Evolutionary conservation across 768 basidiomycete genomes (phyloP).

Genomic region (Suillus fuscotomentosus): DNA sequence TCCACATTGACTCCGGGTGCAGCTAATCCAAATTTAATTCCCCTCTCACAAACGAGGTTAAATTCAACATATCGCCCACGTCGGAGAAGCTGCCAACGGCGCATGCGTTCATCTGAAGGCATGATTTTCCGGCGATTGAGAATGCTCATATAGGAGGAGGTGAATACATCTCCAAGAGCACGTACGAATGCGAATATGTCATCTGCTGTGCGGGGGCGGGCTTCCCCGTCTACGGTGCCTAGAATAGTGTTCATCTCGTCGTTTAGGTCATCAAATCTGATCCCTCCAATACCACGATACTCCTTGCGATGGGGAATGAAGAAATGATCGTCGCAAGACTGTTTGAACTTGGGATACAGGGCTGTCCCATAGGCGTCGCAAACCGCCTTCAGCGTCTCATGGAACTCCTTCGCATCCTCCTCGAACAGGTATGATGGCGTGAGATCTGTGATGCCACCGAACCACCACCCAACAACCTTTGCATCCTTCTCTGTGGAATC

Average conservation of each 20-base stretch:
- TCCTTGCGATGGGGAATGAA: conserved; percentile 50
- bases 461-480: conserved; percentile 25
- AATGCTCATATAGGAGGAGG: conserved; percentile 47
- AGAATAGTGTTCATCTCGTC: conserved; percentile 28
- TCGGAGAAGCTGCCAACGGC: conserved; percentile 54
- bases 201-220: conserved; percentile 25
- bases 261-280: conserved; percentile 54
- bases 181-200: conserved; percentile 46
- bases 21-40: conserved; percentile 63
- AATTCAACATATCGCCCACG: conserved; percentile 57
- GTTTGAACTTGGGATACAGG: conserved; percentile 47
- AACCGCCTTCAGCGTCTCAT: conserved; percentile 39
- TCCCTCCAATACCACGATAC: conserved; percentile 53
- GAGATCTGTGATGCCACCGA: conserved; percentile 36
- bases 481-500: conserved; percentile 10
- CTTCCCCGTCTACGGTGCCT: conserved; percentile 5
- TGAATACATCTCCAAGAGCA: conserved; percentile 41
- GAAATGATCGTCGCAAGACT: conserved; percentile 56
- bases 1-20: conserved; percentile 62
- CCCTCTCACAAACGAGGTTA: conserved; percentile 67
- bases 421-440: conserved; percentile 50
- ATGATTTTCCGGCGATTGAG: conserved; percentile 35
- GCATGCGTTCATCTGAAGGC: conserved; percentile 31
- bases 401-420: conserved; percentile 48
- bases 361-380: conserved; percentile 42